Evolutionary conservation across 164 flowering plant genomes (phyloP).

Genomic region (Macadamia tetraphylla): DNA sequence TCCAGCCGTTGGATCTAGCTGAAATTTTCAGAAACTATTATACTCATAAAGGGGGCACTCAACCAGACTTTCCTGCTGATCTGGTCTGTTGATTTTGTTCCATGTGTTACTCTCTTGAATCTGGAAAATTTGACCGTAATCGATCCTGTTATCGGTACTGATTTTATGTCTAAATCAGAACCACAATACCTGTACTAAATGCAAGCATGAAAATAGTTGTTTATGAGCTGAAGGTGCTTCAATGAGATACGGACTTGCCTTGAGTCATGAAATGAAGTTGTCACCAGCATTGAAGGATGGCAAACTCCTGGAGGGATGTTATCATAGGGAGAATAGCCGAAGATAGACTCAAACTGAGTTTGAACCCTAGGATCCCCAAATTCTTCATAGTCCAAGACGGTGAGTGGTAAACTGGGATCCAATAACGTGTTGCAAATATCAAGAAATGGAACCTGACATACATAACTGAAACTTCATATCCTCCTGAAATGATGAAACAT

Average conservation of each 20-base stretch:
- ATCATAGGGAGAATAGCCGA: slow-evolving; percentile 77
- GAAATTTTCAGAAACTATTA: no score
- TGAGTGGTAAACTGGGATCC: slow-evolving; percentile 82
- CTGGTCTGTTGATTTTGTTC: no score
- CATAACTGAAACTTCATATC: slow-evolving; percentile 9
- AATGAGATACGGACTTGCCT: slow-evolving; percentile 36
- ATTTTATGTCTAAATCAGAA: no score
- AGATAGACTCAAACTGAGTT: slow-evolving; percentile 46
- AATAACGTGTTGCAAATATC: slow-evolving; percentile 83
- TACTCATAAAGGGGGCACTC: no score
- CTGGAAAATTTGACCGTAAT: no score
- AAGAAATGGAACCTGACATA: slow-evolving; percentile 85
- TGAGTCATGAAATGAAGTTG: slow-evolving; percentile 74
- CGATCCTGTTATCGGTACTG: no score
- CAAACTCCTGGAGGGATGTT: slow-evolving; percentile 53
- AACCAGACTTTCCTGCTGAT: no score
- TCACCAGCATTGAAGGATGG: slow-evolving; percentile 59
- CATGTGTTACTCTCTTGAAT: no score
- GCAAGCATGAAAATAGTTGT: neutral
- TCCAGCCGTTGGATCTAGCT: no score
- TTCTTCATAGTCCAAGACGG: slow-evolving; percentile 81
- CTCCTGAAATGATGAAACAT: slow-evolving; percentile 1
- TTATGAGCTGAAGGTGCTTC: neutral
- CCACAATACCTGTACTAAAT: neutral
- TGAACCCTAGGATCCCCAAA: slow-evolving; percentile 72